Evolutionary conservation across 441 rosid species (phyloP).

Genomic region (Eruca vesicaria): DNA sequence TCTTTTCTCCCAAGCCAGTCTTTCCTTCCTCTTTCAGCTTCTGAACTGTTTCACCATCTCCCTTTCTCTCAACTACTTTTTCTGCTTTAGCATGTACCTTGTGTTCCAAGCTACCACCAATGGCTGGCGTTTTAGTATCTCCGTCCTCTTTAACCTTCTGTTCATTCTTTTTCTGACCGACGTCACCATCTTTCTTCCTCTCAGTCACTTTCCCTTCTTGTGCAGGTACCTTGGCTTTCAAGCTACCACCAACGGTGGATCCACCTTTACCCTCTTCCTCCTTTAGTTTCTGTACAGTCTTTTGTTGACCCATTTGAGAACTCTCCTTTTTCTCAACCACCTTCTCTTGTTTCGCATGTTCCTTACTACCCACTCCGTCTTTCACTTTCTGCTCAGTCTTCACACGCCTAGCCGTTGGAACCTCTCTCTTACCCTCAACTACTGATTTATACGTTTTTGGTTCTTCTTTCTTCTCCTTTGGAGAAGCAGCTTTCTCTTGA

Average conservation of each 20-base stretch:
- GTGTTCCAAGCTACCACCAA: conserved; percentile 8
- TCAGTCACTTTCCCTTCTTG: conserved; percentile 1
- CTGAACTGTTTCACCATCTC: conserved; percentile 5
- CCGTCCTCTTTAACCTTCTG: not conserved
- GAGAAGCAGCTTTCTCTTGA: conserved; percentile 6
- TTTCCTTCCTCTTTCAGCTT: conserved; percentile 13
- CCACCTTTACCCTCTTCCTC: conserved; percentile 10
- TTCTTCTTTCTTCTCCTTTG: conserved; percentile 2
- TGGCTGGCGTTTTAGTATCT: not conserved
- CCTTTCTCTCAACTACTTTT: not conserved
- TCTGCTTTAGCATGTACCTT: conserved; percentile 6
- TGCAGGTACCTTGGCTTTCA: conserved; percentile 8
- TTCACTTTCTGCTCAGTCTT: conserved; percentile 13
- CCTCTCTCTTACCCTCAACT: conserved; percentile 25
- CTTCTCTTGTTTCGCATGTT: conserved; percentile 18
- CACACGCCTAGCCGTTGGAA: not conserved
- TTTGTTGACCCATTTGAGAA: conserved; percentile 13
- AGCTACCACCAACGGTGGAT: not conserved
- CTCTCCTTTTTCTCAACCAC: conserved; percentile 19
- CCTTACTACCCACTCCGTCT: conserved; percentile 7
- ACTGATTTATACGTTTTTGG: conserved; percentile 36
- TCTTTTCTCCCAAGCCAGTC: not conserved
- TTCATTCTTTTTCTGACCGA: not conserved
- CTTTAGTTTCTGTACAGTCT: conserved; percentile 4
- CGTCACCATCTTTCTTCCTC: not conserved